Evolutionary conservation across 768 basidiomycete genomes (phyloP), one percentile per base, ranked within the genome.

Genomic region (Rhodotorula paludigena): DNA sequence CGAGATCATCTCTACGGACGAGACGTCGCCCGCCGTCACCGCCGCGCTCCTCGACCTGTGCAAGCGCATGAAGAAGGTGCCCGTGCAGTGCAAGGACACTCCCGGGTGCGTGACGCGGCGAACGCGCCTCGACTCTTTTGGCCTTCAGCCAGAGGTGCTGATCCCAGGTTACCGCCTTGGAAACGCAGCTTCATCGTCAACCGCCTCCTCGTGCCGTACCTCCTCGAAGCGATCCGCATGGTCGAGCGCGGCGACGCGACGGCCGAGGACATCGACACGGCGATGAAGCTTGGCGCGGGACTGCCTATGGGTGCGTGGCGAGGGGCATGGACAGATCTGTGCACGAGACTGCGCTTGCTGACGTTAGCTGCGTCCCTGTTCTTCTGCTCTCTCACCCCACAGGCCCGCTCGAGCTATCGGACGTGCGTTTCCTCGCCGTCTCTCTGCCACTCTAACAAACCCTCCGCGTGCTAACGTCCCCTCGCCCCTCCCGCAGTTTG

Each of bases 241-340:
- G 75, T 80, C 21, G 80, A 81, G 66, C 74, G 81, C 32, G 81
- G 80, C 7, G 81, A 82, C 36, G 81, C 80, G 0, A 75, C 79
- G 3, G 74, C 78, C 1, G 74, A 78, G 57, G 80, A 81, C 71
- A 75, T 81, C 53, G 80, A 82, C 69, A 75, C 74, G n/a, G 80
- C 81, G 21, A 81, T 82, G 81, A 79, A 81, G 71, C 74, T 81
- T 3, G 81, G 81, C 1, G 81, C 80, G 2, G 81, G 81, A 23
- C 35, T 69, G 14, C 61, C 71, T 4, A 66, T 64, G 57, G 65
- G 58, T 66, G 33, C 32, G 54, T 61, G 10, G 2, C 2, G 7
- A 4, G n/a, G n/a, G n/a, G n/a, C n/a, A n/a, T n/a, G n/a, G n/a
- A n/a, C n/a, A 42, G 2, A 9, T 41, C 21, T 18, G 23, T 47